Evolutionary conservation across 2,329 filamentous ascomycete species (phyloP).

Genomic region (Fusarium sp.): DNA sequence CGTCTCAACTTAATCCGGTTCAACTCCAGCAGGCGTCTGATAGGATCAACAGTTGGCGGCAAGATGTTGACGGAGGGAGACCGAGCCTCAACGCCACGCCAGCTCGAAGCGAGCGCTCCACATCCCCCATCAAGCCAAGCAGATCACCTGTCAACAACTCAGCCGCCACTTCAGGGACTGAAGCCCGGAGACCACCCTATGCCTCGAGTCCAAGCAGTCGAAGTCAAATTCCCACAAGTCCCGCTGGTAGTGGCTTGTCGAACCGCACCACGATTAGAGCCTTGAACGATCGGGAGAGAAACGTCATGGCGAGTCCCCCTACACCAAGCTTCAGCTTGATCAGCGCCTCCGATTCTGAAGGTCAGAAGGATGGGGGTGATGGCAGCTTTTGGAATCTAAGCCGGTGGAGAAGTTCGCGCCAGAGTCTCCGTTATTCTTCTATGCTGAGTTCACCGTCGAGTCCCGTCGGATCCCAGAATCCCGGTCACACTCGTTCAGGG

Average conservation of each 20-base stretch:
- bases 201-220: conserved; percentile 48
- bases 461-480: conserved; percentile 25
- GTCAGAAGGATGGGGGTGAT: conserved; percentile 60
- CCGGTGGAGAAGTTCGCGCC: conserved; percentile 64
- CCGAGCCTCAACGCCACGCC: conserved; percentile 59
- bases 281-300: conserved; percentile 47
- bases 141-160: conserved; percentile 57
- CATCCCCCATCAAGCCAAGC: conserved; percentile 66
- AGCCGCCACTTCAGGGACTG: conserved; percentile 60
- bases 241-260: conserved; percentile 55
- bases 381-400: conserved; percentile 71
- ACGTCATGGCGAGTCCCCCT: conserved; percentile 59
- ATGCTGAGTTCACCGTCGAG: conserved; percentile 46
- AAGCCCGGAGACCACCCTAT: conserved; percentile 64
- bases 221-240: conserved; percentile 54
- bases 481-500: conserved; percentile 56
- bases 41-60: conserved; percentile 90
- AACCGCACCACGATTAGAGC: conserved; percentile 48
- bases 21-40: conserved; percentile 68
- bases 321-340: conserved; percentile 70
- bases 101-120: conserved; percentile 67
- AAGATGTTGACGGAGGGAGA: conserved; percentile 68
- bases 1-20: conserved; percentile 47
- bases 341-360: conserved; percentile 53
- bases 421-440: conserved; percentile 53